Base-by-base conservation (phyloP, 1,284 basidiomycete species). In the Cryptococcus sp. region DNA sequence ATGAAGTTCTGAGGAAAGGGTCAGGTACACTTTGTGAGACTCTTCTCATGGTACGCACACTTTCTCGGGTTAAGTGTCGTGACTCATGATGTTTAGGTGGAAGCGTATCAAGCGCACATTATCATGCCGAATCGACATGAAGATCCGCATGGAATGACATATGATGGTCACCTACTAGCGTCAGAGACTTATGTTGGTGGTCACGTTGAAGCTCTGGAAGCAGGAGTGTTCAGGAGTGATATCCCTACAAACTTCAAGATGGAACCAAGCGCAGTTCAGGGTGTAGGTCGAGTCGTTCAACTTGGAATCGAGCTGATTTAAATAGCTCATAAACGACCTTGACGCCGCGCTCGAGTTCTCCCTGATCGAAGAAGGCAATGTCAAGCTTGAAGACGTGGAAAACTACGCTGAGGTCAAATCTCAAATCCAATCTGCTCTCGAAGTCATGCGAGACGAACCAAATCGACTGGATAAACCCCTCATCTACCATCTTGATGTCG, bases 101-200 rank as follows among this genome's bases (percentile, higher is more conserved):
- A 98, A 82, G 96, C 96, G 0, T 98, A 86, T 76, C 83, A 88
- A 46, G 90, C 85, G 3, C 82, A 85, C 36, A 95, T 98, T 66
- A 93, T 98, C 72, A 97, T 98, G 93, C 96, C 96, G 1, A 98
- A 98, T 71, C 83, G 91, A 56, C 93, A 99, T 73, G 92, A 95
- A 73, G 96, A 98, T 58, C 83, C 87, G 1, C 86, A 95, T 62
- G 87, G 92, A 5, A 89, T 87, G 59, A 96, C 95, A 80, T 95
- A 90, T 65, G 89, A 98, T 56, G 96, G 96, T 0, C 96, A 99
- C 77, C 78, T 99, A 15, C 82, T 99, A 14, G 88, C 95, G 0
- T 95, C 92, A 0, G 96, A 99, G 76, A 98, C 96, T 0, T 99
- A 98, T 70, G 96, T 99, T 49, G 96, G 96, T 53, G 96, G 96